Percentiles rank a stretch among this genome's conserved stretches.
Conservation (phyloP, 1,139 yeast genomes). For the Trichomonascaceae sp. region DNA sequence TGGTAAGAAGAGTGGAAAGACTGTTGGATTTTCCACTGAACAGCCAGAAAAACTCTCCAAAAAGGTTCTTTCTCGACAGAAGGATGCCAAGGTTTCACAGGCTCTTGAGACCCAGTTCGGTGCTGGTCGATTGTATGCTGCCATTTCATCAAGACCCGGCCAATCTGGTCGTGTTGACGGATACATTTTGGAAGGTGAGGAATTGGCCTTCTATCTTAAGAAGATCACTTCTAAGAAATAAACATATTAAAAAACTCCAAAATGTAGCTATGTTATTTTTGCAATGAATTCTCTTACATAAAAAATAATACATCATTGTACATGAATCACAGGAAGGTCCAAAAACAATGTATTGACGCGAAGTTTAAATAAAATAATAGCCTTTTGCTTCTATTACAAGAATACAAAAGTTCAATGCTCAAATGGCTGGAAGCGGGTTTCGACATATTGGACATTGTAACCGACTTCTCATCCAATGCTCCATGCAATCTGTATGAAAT, state of each 20-base stretch:
- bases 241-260: constrained; percentile 24
- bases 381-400: not conserved
- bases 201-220: constrained; percentile 99
- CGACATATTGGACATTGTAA: constrained; percentile 93
- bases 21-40: constrained; percentile 33
- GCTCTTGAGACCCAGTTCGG: constrained; percentile 94
- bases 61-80: constrained; percentile 85
- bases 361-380: not conserved
- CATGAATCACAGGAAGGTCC: not conserved
- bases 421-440: constrained; percentile 68
- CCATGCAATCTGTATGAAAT: constrained; percentile 81
- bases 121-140: constrained; percentile 98
- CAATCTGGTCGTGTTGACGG: constrained; percentile 99
- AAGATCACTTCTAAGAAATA: constrained; percentile 99
- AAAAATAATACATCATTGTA: not conserved
- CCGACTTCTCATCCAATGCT: constrained; percentile 89
- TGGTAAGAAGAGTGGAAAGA: constrained; percentile 66
- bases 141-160: constrained; percentile 99
- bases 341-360: not conserved
- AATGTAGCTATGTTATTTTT: not conserved
- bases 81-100: constrained; percentile 74
- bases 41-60: constrained; percentile 49
- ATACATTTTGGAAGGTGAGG: constrained; percentile 99
- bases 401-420: constrained; percentile 3
- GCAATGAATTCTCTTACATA: constrained; percentile 3